Evolutionary conservation across 306 rosid genomes (phyloP), one percentile per base, ranked within the genome.

Genomic region (Castanopsis chinensis): DNA sequence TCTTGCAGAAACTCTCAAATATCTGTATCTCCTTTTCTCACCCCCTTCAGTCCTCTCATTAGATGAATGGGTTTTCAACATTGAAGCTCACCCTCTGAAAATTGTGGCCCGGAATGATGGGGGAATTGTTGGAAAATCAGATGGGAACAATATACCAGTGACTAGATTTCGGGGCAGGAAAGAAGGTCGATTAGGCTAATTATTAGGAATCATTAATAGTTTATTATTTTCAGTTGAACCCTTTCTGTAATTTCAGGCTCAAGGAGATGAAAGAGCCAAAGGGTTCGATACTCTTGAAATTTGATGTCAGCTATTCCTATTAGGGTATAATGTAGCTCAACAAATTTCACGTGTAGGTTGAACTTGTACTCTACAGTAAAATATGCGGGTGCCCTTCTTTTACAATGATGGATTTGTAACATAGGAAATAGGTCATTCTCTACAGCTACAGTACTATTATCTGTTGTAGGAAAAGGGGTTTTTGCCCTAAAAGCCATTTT

Each of bases 1-100:
- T 86, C 98, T 96, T 2, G 98, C 99, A 0, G 99, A 96, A 94
- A 96, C 99, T 6, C 91, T 96, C 73, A 96, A 96, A 74, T 96
- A 96, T 85, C 87, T 96, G 21, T 96, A 91, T 81, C 98, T 96
- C 81, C 97, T 96, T n/a, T 93, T 96, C 76, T 89, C 99, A 41
- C 99, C 98, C 70, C 19, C 97, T 61, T 93, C 99, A 0, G 96
- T 93, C 63, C 93, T 96, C 76, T 70, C 99, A 5, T 87, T 96
- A 61, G 99, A 96, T 57, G 90, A 96, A 78, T 96, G 99, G 99
- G 99, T 93, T 67, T 96, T 96, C 88, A 93, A 93, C 88, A 96
- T 98, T 0, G 99, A 93, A 86, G 99, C 99, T 0, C 98, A 96
- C 87, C 99, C 99, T 49, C 71, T 96, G 69, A 91, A 79, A 86